These are phyloP conservation scores for Clonostachys rosea DNA, from an alignment of 2,329 filamentous ascomycete species.

Conservation along the genomic window DNA sequence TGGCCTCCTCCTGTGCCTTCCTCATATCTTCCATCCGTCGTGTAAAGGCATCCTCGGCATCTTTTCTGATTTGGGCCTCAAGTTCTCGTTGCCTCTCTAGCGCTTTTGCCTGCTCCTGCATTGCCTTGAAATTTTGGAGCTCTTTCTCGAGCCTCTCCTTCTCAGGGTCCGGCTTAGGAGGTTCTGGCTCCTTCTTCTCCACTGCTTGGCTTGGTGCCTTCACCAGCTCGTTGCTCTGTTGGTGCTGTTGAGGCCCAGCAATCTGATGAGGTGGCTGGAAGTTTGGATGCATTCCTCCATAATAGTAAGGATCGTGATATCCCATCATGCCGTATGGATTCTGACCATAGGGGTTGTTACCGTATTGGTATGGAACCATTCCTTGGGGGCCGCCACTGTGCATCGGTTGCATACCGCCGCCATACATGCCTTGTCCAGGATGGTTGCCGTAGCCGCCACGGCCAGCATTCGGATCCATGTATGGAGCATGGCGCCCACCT, in stretches of 20 bases:
- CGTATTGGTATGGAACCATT: no score
- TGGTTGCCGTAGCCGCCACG: no score
- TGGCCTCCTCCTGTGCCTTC: slow-evolving; percentile 37
- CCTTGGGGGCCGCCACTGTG: no score
- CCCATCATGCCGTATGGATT: slow-evolving; percentile 45
- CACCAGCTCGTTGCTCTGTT: slow-evolving; percentile 24
- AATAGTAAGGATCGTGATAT: slow-evolving; percentile 27
- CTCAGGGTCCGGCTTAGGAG: slow-evolving; percentile 42
- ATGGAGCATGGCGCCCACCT: no score
- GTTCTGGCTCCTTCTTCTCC: slow-evolving; percentile 9
- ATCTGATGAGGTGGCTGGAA: slow-evolving; percentile 32
- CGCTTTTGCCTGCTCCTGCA: slow-evolving; percentile 38
- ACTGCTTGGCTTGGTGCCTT: no score
- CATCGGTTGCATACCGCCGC: no score
- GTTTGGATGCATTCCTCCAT: slow-evolving; percentile 11
- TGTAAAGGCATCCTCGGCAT: slow-evolving; percentile 38
- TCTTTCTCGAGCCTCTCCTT: slow-evolving; percentile 59
- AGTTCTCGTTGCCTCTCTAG: slow-evolving; percentile 36
- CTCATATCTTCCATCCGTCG: slow-evolving; percentile 32
- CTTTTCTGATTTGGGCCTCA: slow-evolving; percentile 37
- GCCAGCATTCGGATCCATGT: no score
- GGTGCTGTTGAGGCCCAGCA: slow-evolving; percentile 32
- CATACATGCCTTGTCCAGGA: no score
- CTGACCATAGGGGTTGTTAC: slow-evolving; percentile 24
- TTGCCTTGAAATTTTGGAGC: slow-evolving; percentile 43